These are phyloP conservation scores for Erysimum pusillum DNA, from an alignment of 441 rosid genomes.

Conservation along the genomic window DNA sequence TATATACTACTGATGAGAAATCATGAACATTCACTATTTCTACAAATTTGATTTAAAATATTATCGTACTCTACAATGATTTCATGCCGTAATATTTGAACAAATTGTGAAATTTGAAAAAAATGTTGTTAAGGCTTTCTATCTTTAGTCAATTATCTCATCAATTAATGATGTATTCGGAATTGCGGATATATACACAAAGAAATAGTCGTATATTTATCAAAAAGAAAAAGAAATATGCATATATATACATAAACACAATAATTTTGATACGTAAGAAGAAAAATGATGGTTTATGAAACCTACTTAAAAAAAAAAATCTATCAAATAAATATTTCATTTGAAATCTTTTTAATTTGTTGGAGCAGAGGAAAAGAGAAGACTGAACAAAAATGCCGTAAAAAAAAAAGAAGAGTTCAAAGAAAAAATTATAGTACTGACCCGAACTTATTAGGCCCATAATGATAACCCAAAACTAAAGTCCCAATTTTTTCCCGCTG, in stretches of 20 bases:
- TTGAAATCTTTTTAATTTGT: too few species aligned
- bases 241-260: not conserved
- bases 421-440: not conserved
- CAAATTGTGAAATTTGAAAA: constrained; percentile 1
- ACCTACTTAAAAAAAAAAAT: not conserved
- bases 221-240: too few species aligned
- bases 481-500: not conserved
- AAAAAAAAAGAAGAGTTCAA: not conserved
- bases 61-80: constrained; percentile 1
- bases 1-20: constrained; percentile 12
- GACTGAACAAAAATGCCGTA: too few species aligned
- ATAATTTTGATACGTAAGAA: not conserved
- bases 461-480: constrained; percentile 9
- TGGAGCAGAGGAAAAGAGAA: too few species aligned
- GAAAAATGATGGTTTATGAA: not conserved
- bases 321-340: not conserved
- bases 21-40: constrained; percentile 16
- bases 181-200: not conserved
- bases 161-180: not conserved
- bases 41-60: not conserved
- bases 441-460: constrained; percentile 22
- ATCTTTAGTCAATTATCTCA: not conserved
- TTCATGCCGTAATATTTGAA: constrained; percentile 15
- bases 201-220: not conserved
- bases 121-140: not conserved